These are phyloP conservation scores for Candida coleopterorum DNA, from an alignment of 805 yeast species.

Conservation along the genomic window DNA sequence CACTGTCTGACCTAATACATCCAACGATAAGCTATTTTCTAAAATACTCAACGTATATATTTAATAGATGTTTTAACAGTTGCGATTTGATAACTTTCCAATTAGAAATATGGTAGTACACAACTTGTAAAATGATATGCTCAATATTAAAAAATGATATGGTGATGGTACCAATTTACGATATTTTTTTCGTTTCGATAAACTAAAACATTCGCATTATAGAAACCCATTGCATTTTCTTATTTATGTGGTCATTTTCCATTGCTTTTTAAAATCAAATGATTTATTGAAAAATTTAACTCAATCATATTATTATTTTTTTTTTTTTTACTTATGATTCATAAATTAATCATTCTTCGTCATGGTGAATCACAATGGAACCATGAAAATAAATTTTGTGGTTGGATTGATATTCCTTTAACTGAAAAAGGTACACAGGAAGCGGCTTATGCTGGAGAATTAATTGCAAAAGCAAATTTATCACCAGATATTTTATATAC, in stretches of 20 bases:
- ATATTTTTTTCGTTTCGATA: too few relatives aligned
- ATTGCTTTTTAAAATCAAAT: not conserved
- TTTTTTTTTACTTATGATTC: too few relatives aligned
- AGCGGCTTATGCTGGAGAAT: slow-evolving; percentile 35
- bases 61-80: too few relatives aligned
- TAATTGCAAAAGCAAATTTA: slow-evolving; percentile 23
- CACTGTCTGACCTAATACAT: too few relatives aligned
- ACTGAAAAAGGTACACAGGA: slow-evolving; percentile 33
- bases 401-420: slow-evolving; percentile 43
- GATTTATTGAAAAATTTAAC: not conserved
- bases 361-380: slow-evolving; percentile 44
- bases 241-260: not conserved
- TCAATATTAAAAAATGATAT: too few relatives aligned
- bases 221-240: not conserved
- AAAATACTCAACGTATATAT: too few relatives aligned
- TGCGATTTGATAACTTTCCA: too few relatives aligned
- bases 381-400: slow-evolving; percentile 40
- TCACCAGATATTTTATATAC: slow-evolving; percentile 34
- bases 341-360: slow-evolving; percentile 37
- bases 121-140: too few relatives aligned
- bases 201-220: not conserved
- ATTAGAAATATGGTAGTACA: too few relatives aligned
- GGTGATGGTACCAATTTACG: too few relatives aligned
- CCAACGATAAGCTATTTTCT: too few relatives aligned
- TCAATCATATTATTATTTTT: too few relatives aligned